phyloP scores from a whole-genome alignment of 352 stramenopile genomes.

The Plasmopara halstedii region DNA sequence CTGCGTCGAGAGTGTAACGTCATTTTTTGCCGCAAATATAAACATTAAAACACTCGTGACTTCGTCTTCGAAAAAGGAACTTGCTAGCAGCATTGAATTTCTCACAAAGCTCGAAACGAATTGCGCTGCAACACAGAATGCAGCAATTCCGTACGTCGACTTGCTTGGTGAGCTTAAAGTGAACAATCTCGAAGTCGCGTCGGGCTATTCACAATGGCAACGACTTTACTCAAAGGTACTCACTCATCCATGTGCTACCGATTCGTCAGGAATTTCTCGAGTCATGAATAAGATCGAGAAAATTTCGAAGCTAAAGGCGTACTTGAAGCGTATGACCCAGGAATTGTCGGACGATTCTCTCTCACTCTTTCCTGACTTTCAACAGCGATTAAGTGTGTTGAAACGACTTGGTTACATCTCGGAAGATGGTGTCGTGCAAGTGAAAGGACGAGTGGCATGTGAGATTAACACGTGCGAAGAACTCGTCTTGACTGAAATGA shows the following conservation, averaged over 20 bases:
- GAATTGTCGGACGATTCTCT: slow-evolving; percentile 87
- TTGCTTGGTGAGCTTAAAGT: slow-evolving; percentile 68
- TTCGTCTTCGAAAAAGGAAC: slow-evolving; percentile 61
- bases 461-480: slow-evolving; percentile 99
- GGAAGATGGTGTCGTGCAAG: slow-evolving; percentile 80
- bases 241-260: slow-evolving; percentile 39
- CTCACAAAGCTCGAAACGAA: slow-evolving; percentile 76
- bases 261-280: slow-evolving; percentile 29
- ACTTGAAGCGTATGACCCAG: slow-evolving; percentile 44
- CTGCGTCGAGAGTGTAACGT: slow-evolving; percentile 65
- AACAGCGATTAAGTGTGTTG: slow-evolving; percentile 90
- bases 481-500: slow-evolving; percentile 97
- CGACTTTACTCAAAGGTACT: slow-evolving; percentile 43
- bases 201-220: slow-evolving; percentile 55
- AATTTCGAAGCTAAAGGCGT: slow-evolving; percentile 64
- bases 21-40: slow-evolving; percentile 25
- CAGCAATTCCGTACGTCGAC: slow-evolving; percentile 49
- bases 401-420: slow-evolving; percentile 93
- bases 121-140: slow-evolving; percentile 32
- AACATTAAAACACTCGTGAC: slow-evolving; percentile 61
- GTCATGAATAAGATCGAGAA: slow-evolving; percentile 67
- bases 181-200: slow-evolving; percentile 71
- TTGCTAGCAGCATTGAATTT: slow-evolving; percentile 59
- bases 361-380: slow-evolving; percentile 96
- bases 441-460: slow-evolving; percentile 96